phyloP scores from a whole-genome alignment of 75 land plant species.

The Larix kaempferi region DNA sequence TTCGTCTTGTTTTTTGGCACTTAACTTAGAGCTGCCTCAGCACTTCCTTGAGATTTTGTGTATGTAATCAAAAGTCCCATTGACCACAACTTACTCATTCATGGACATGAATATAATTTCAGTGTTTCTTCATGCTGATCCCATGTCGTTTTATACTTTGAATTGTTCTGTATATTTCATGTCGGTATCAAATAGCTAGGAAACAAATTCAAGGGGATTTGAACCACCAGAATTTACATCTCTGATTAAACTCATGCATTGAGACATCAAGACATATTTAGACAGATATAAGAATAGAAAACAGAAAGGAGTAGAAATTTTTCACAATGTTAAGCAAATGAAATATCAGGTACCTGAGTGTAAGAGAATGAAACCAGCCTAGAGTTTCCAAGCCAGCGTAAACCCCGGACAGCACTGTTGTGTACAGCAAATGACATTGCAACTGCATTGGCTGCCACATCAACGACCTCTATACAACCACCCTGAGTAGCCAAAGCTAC shows the following conservation, averaged over 20 bases:
- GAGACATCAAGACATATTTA: background rate
- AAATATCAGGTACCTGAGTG: conserved; percentile 51
- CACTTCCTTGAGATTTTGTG: too few species aligned
- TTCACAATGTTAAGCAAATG: background rate
- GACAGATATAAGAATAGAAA: background rate
- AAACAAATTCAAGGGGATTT: too few species aligned
- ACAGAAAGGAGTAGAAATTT: background rate
- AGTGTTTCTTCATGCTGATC: too few species aligned
- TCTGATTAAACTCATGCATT: background rate
- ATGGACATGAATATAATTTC: too few species aligned
- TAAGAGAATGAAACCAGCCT: conserved; percentile 96
- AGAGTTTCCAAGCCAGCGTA: conserved; percentile 97
- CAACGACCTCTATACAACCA: conserved; percentile 86
- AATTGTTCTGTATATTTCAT: too few species aligned
- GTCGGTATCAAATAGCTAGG: too few species aligned
- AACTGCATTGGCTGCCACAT: conserved; percentile 86
- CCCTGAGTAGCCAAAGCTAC: conserved; percentile 95
- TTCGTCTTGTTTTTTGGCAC: too few species aligned
- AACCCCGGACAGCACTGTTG: conserved; percentile 60
- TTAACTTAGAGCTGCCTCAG: too few species aligned
- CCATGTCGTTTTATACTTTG: too few species aligned
- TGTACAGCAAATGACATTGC: conserved; percentile 84
- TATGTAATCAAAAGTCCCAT: too few species aligned
- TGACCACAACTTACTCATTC: too few species aligned
- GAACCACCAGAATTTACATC: too few species aligned